Evolutionary conservation across 495 filamentous ascomycete species (phyloP), one percentile per base, ranked within the genome.

Genomic region (Astrocystis sublimbata): DNA sequence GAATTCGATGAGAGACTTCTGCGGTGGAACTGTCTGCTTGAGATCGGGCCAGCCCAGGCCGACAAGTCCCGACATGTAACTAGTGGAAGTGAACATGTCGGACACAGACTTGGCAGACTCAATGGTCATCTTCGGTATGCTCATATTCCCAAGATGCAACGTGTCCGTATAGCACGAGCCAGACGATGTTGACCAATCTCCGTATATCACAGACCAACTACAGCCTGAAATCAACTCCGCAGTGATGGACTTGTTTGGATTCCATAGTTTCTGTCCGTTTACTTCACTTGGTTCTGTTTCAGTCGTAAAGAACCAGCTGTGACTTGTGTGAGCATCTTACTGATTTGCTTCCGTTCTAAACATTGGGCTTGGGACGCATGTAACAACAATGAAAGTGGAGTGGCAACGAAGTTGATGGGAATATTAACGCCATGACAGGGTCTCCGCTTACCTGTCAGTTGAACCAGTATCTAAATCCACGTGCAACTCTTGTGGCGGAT

Each of bases 401-500:
- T n/a, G n/a, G n/a, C n/a, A n/a, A n/a, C n/a, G n/a, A n/a, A n/a
- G n/a, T n/a, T n/a, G n/a, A n/a, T n/a, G n/a, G n/a, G n/a, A n/a
- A n/a, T n/a, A n/a, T n/a, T 21, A 15, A 3, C 36, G 3, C 15
- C 24, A 31, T 28, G 6, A 21, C 19, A 56, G 15, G 31, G 5
- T 4, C 23, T 30, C 38, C 74, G 87, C 88, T 81, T 84, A 93
- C 66, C 91, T 79, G 78, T 92, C 90, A 24, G 86, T 78, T 17
- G 88, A 91, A 1, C 89, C 90, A 49, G 89, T 91, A 71, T 93
- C 90, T 45, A 92, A 82, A 64, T 90, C 86, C 26, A 92, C 70
- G 30, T 70, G 82, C 58, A 92, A 61, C 19, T 70, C 83, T 76
- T 92, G 89, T 2, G 80, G 78, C 24, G 90, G 89, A 1, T 84